Evolutionary conservation across 1,284 basidiomycete genomes (phyloP), one percentile per base, ranked within the genome.

Genomic region (Trichosporon sp.): DNA sequence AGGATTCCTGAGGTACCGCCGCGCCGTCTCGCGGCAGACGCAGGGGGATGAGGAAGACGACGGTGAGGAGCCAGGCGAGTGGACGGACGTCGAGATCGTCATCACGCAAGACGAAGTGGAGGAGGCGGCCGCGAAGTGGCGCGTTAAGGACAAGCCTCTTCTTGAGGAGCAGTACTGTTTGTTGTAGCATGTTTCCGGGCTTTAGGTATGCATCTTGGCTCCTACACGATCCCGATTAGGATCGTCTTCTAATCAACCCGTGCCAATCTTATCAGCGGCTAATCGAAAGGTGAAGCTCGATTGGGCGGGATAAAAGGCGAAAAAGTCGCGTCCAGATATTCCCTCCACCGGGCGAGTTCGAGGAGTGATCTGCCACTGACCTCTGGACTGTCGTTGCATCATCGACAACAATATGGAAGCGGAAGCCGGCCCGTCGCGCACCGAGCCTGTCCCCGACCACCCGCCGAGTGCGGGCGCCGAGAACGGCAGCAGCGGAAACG

Each of bases 71-170:
- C 56, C 75, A 54, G 76, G 75, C 0, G 79, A 83, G 68, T 82
- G 81, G 82, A 74, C 72, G 38, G 70, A 70, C 76, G 71, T 70
- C 76, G 81, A 72, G 83, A 78, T 75, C 74, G 87, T 91, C 46
- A 86, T 94, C 67, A 89, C 90, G 66, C 85, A 90, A 65, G 89
- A 89, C 78, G 88, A 90, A 87, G 88, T 95, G 1, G 92, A 94
- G 48, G 72, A 76, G 32, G 71, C 73, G 54, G 80, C 78, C 70
- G 70, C 61, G 5, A 76, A 75, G 63, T 83, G 81, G 81, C 66
- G 74, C n/a, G 80, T 84, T 0, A 76, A 74, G 68, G 79, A 80
- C 5, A 66, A 70, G 6, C 76, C 76, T 1, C 79, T 84, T 21
- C 69, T 84, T 63, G 81, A 84, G 59, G 78, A 80, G 71, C 67